Base-by-base conservation (phyloP, 768 basidiomycete species). In the Russula brevipes region DNA sequence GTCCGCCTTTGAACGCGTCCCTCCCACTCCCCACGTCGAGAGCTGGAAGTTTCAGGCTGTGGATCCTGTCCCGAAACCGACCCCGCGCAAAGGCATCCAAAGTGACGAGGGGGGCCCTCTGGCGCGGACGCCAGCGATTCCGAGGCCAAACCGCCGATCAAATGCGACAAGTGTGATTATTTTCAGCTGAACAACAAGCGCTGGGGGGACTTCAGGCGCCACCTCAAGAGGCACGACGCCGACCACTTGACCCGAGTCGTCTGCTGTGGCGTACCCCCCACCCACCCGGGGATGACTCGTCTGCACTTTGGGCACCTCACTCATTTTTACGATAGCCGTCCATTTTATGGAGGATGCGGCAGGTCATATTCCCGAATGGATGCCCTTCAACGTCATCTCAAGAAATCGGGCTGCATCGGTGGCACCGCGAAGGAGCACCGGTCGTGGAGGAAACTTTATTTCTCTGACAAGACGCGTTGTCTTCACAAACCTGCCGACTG, bases 281-380 rank as follows among this genome's bases (percentile, higher is more conserved):
- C 51, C n/a, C 61, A 63, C 30, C 36, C 50, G 0, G 44, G 11
- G 7, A 30, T 10, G 2, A 51, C 38, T 14, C 11, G 38, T 31
- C 9, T 58, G 44, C 24, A 6, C 36, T n/a, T 36, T 0, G 51
- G 51, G 19, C 38, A 53, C 44, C 36, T 38, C 19, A 10, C 30
- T 19, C 57, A 12, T 53, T 12, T 9, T 30, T 63, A 53, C 45
- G 39, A 42, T 4, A 36, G 35, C 6, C 16, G 4, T 3, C 31
- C 24, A 16, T 64, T 64, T 52, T 17, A 49, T 38, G 63, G 63
- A 3, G 63, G 63, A 4, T 64, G 63, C 17, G 63, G 63, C 14
- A 64, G 36, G 41, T 30, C 57, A 3, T 64, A 59, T 50, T 54
- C 63, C 5, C 19, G 63, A 12, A 64, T 59, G 63, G 63, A 64